Percentiles rank a stretch among this genome's conserved stretches.
Conservation (phyloP, 1,284 basidiomycete genomes). For the Cryptococcus neoformans region DNA sequence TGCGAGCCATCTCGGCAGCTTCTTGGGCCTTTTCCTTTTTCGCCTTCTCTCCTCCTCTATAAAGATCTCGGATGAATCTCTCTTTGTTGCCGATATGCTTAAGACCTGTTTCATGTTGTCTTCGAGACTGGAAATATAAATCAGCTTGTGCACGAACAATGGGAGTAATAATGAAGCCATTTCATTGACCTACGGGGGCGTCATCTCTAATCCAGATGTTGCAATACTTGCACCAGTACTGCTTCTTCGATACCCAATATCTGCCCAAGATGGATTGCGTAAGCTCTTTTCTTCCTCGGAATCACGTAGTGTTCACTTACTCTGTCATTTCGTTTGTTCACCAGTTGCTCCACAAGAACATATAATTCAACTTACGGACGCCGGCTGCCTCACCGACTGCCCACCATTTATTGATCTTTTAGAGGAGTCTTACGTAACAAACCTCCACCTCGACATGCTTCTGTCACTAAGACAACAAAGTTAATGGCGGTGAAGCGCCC, state of each 20-base stretch:
- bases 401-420: too few relatives aligned
- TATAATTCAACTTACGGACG: too few relatives aligned
- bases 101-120: conserved; percentile 89
- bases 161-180: background rate
- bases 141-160: background rate
- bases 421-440: too few relatives aligned
- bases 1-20: conserved; percentile 75
- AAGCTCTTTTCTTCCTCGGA: background rate
- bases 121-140: conserved; percentile 58
- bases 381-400: too few relatives aligned
- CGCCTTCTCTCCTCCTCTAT: conserved; percentile 86
- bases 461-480: background rate
- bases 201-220: conserved; percentile 73
- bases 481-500: background rate
- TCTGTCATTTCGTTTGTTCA: conserved; percentile 21
- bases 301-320: conserved; percentile 12
- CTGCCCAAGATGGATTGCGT: conserved; percentile 15
- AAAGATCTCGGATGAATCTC: conserved; percentile 83
- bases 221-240: conserved; percentile 54
- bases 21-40: conserved; percentile 84
- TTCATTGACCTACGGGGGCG: conserved; percentile 57
- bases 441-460: too few relatives aligned
- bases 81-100: conserved; percentile 94
- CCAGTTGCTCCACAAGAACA: too few relatives aligned
- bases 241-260: conserved; percentile 54